Percentiles rank a stretch among this genome's conserved stretches.
These are phyloP conservation scores for Colletotrichum phormii DNA, from an alignment of 2,329 filamentous ascomycete genomes.

Conservation along the genomic window DNA sequence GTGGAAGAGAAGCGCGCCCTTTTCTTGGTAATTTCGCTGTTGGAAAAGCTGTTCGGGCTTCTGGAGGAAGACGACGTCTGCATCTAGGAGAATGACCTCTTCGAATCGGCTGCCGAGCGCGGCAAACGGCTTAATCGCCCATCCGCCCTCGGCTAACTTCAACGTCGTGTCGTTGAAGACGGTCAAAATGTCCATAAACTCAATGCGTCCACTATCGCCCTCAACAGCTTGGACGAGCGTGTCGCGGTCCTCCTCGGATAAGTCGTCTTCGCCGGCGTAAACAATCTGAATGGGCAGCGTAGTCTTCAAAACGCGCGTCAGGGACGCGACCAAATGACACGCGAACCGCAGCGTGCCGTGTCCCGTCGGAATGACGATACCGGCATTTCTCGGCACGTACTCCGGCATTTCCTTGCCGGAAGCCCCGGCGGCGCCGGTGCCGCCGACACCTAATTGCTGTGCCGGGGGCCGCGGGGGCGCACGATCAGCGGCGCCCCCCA, in stretches of 20 bases:
- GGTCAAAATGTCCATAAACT: conserved; percentile 47
- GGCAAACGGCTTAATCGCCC: conserved; percentile 57
- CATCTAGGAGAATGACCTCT: conserved; percentile 52
- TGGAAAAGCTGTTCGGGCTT: conserved; percentile 47
- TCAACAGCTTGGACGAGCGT: conserved; percentile 39
- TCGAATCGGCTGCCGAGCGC: conserved; percentile 49
- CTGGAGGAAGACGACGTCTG: conserved; percentile 54
- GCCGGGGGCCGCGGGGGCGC: neutral
- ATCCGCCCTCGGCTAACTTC: conserved; percentile 45
- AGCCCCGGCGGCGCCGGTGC: too few relatives aligned
- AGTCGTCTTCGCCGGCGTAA: conserved; percentile 50
- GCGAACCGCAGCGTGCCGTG: conserved; percentile 47
- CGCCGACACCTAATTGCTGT: conserved; percentile 6
- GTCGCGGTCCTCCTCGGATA: conserved; percentile 41
- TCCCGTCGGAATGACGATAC: conserved; percentile 51
- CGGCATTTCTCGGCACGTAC: conserved; percentile 39
- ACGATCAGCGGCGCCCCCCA: neutral
- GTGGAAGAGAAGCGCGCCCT: conserved; percentile 53
- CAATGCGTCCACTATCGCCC: conserved; percentile 28
- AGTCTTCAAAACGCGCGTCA: conserved; percentile 45
- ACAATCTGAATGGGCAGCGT: conserved; percentile 49
- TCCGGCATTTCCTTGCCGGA: neutral
- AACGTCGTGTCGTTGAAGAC: conserved; percentile 48
- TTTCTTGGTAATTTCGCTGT: conserved; percentile 45
- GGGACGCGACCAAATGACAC: conserved; percentile 48